Evolutionary conservation across 1,284 basidiomycete genomes (phyloP).

Genomic region (Hemileia vastatrix): DNA sequence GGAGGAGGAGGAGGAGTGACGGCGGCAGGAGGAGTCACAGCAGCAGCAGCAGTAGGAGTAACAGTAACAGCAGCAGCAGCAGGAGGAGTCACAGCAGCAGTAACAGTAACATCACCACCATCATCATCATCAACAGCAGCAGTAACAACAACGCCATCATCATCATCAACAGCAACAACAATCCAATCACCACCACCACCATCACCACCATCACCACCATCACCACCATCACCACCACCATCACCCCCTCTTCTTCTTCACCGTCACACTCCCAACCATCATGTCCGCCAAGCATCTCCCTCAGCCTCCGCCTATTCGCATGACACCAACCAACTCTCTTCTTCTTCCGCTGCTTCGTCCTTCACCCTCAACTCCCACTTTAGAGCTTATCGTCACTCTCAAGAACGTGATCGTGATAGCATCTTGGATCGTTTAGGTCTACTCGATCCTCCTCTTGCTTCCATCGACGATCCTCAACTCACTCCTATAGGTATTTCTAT

Average conservation of each 20-base stretch:
- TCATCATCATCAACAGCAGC: no score
- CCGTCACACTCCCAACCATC: background rate
- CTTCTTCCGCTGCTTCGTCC: background rate
- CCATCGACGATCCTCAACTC: background rate
- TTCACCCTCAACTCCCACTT: conserved; percentile 9
- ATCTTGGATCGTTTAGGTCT: conserved; percentile 2
- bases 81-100: no score
- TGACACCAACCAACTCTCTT: background rate
- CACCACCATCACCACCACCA: background rate
- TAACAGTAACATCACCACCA: no score
- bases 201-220: background rate
- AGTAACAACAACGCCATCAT: no score
- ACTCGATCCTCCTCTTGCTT: background rate
- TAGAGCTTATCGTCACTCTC: conserved; percentile 5
- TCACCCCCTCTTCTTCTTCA: background rate
- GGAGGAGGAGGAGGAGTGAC: no score
- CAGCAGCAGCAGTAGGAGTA: no score
- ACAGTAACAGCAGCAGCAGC: no score
- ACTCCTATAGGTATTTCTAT: background rate
- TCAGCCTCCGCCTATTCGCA: background rate
- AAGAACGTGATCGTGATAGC: conserved; percentile 4
- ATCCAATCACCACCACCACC: background rate
- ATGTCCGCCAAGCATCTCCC: background rate
- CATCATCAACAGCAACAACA: no score
- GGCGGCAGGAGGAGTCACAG: no score